A percentile compares a stretch with the other conserved stretches of the same genome.
Evolutionary conservation across 169 alveolate genomes (phyloP).

Genomic region (Plasmodium vinckei): DNA sequence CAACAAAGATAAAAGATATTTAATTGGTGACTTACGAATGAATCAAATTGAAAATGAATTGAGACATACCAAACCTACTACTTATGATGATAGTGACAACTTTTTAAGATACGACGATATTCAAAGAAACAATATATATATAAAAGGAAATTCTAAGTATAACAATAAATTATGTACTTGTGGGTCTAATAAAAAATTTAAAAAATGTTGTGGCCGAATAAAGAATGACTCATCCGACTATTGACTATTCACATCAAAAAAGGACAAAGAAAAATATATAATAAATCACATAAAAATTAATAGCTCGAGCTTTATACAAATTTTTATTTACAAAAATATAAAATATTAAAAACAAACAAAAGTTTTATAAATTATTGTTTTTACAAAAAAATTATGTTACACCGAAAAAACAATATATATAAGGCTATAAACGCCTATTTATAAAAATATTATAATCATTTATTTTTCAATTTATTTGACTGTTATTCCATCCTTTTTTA

Average conservation of each 20-base stretch:
- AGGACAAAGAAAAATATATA: too few relatives aligned
- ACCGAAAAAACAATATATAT: too few relatives aligned
- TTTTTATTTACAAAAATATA: too few relatives aligned
- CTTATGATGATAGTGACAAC: conserved; percentile 41
- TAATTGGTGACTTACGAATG: conserved; percentile 64
- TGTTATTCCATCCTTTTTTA: too few relatives aligned
- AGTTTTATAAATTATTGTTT: too few relatives aligned
- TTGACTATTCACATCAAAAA: background rate
- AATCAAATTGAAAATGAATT: conserved; percentile 63
- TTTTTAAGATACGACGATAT: conserved; percentile 49
- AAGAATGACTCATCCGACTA: conserved; percentile 34
- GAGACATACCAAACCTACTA: conserved; percentile 24
- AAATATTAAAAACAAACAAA: too few relatives aligned
- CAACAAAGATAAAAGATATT: conserved; percentile 42
- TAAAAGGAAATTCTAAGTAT: conserved; percentile 67
- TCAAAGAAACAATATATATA: conserved; percentile 25
- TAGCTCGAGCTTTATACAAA: too few relatives aligned
- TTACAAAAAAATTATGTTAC: too few relatives aligned
- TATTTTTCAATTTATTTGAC: too few relatives aligned
- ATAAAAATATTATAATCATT: too few relatives aligned
- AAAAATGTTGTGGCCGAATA: conserved; percentile 54
- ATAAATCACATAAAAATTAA: too few relatives aligned
- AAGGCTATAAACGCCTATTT: too few relatives aligned
- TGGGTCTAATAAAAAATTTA: conserved; percentile 61
- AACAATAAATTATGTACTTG: conserved; percentile 62